Evolutionary conservation across 306 rosid genomes (phyloP).

Genomic region (Sophora flavescens): DNA sequence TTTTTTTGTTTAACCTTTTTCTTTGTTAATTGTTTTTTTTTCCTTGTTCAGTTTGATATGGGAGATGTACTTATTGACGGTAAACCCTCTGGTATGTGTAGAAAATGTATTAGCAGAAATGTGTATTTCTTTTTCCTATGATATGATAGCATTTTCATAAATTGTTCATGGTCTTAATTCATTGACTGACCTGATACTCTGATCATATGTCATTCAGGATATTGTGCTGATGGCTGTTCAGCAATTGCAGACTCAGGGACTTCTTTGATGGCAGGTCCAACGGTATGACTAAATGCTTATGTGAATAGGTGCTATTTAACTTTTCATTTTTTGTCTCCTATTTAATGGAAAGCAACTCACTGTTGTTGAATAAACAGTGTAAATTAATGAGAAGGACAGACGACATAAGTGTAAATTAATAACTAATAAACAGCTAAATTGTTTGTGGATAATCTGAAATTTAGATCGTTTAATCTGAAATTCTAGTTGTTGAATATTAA

Average conservation of each 20-base stretch:
- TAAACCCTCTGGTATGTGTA: slow-evolving; percentile 74
- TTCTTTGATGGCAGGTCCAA: slow-evolving; percentile 90
- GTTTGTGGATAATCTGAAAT: not conserved
- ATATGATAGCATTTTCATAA: not conserved
- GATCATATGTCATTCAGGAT: slow-evolving; percentile 61
- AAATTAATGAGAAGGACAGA: not conserved
- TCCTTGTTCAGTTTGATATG: slow-evolving; percentile 69
- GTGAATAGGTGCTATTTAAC: slow-evolving; percentile 4
- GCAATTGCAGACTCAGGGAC: slow-evolving; percentile 98
- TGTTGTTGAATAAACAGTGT: too few relatives aligned
- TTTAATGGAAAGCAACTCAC: not conserved
- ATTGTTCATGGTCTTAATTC: not conserved
- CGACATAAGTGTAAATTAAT: not conserved
- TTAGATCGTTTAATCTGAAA: not conserved
- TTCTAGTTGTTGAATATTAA: not conserved
- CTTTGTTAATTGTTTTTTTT: slow-evolving; percentile 6
- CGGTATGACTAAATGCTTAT: slow-evolving; percentile 61
- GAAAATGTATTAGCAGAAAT: not conserved
- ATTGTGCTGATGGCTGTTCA: slow-evolving; percentile 72
- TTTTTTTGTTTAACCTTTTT: not conserved
- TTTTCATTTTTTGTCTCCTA: slow-evolving; percentile 15
- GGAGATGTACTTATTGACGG: slow-evolving; percentile 82
- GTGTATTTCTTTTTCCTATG: slow-evolving; percentile 27
- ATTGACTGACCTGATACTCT: slow-evolving; percentile 46
- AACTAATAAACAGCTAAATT: not conserved